These are phyloP conservation scores for Daldinia concentrica DNA, from an alignment of 495 filamentous ascomycete species.

Conservation along the genomic window DNA sequence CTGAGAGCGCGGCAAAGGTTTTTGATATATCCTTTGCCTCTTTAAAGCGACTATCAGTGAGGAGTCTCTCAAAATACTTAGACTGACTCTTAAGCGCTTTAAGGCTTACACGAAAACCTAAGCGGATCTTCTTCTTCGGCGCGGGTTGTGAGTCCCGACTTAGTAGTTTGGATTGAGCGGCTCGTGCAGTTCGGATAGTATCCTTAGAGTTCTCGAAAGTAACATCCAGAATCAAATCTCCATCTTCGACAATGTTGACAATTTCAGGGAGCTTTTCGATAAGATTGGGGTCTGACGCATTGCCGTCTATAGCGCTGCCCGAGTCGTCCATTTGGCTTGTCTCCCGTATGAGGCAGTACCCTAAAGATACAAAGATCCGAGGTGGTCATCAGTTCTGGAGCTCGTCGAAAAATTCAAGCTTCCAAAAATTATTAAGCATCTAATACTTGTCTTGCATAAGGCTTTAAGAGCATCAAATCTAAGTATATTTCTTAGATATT, in stretches of 20 bases:
- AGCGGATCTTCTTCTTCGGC: constrained; percentile 46
- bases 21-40: constrained; percentile 60
- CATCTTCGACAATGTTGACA: constrained; percentile 57
- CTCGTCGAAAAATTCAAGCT: constrained; percentile 11
- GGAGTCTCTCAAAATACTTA: constrained; percentile 66
- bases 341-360: constrained; percentile 50
- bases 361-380: constrained; percentile 36
- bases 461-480: neutral
- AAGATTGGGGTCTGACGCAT: constrained; percentile 24
- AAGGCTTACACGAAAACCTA: constrained; percentile 53
- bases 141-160: constrained; percentile 40
- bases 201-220: constrained; percentile 61
- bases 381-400: constrained; percentile 45
- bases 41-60: constrained; percentile 59
- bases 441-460: neutral
- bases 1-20: constrained; percentile 53
- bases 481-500: neutral
- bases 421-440: neutral
- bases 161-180: constrained; percentile 26
- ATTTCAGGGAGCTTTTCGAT: constrained; percentile 40
- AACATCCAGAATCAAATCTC: constrained; percentile 66
- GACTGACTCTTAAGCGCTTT: constrained; percentile 58
- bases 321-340: constrained; percentile 48
- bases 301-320: constrained; percentile 28
- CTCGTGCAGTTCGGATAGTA: constrained; percentile 47